phyloP scores from a whole-genome alignment of 2,329 filamentous ascomycete species.

The Paraconiothyrium brasiliense region DNA sequence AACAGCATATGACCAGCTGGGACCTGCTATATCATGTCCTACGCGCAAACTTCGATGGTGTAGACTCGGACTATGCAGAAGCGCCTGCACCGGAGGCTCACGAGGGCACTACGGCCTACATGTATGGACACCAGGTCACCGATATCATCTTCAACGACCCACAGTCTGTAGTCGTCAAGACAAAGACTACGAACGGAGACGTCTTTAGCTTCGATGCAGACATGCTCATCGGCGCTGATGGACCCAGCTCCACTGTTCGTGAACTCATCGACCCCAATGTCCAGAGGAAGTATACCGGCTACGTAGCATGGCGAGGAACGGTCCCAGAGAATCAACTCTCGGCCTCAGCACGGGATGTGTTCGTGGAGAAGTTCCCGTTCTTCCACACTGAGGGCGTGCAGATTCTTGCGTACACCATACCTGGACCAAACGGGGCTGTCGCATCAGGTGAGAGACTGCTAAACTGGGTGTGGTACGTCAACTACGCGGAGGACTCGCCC shows the following conservation, averaged over 20 bases:
- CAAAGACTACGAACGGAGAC: constrained; percentile 17
- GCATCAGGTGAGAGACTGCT: constrained; percentile 8
- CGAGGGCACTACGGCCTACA: constrained; percentile 28
- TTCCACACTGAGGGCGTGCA: constrained; percentile 28
- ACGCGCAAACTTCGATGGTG: constrained; percentile 36
- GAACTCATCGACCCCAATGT: constrained; percentile 26
- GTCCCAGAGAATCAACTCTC: constrained; percentile 32
- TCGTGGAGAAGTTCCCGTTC: constrained; percentile 31
- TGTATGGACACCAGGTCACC: constrained; percentile 30
- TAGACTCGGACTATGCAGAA: constrained; percentile 31
- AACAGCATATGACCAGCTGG: constrained; percentile 42
- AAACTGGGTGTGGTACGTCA: constrained; percentile 15
- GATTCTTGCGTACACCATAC: constrained; percentile 25
- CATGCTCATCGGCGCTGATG: constrained; percentile 38
- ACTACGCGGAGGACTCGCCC: constrained; percentile 4
- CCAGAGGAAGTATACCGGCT: constrained; percentile 36
- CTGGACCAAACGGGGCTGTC: constrained; percentile 3
- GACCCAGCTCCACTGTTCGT: constrained; percentile 35
- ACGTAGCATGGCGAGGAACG: constrained; percentile 40
- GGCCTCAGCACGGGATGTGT: constrained; percentile 22
- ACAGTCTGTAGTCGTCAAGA: constrained; percentile 23
- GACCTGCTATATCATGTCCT: constrained; percentile 39
- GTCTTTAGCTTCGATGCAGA: constrained; percentile 22
- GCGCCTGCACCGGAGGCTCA: constrained; percentile 21
- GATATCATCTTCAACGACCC: constrained; percentile 21